Evolutionary conservation across 2,329 filamentous ascomycete genomes (phyloP).

Genomic region (Neoarthrinium moseri): DNA sequence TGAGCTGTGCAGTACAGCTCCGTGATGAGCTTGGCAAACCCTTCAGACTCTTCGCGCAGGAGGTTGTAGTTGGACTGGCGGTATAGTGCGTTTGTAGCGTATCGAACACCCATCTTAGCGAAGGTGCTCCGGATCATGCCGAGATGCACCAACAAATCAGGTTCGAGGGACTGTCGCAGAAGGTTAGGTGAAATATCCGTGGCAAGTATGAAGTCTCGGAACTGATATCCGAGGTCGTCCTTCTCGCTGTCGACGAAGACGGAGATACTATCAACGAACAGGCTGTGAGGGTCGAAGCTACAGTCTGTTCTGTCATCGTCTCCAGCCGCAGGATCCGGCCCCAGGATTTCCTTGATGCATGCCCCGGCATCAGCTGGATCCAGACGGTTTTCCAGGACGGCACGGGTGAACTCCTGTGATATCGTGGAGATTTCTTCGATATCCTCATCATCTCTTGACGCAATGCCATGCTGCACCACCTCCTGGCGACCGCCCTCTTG

Average conservation of each 20-base stretch:
- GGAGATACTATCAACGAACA: conserved; percentile 82
- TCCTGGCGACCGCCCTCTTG: conserved; percentile 62
- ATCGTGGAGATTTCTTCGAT: conserved; percentile 66
- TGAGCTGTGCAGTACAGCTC: conserved; percentile 81
- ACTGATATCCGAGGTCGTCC: conserved; percentile 40
- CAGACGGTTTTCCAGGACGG: conserved; percentile 69
- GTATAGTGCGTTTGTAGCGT: conserved; percentile 90
- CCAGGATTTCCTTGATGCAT: conserved; percentile 72
- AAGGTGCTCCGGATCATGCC: conserved; percentile 86
- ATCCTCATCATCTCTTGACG: conserved; percentile 67
- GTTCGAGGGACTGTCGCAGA: conserved; percentile 83
- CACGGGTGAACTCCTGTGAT: conserved; percentile 82
- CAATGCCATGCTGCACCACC: conserved; percentile 63
- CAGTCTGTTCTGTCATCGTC: conserved; percentile 42
- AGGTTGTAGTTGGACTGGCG: conserved; percentile 97
- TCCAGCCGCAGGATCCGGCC: conserved; percentile 49
- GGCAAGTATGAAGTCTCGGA: conserved; percentile 69
- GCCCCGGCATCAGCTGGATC: conserved; percentile 67
- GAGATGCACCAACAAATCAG: conserved; percentile 69
- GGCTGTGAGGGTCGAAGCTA: conserved; percentile 60
- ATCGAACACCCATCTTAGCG: conserved; percentile 76
- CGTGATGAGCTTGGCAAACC: conserved; percentile 93
- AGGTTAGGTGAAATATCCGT: conserved; percentile 69
- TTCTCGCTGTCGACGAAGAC: conserved; percentile 74
- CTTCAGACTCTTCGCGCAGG: conserved; percentile 91